Percentiles rank a stretch among this genome's conserved stretches.
These are phyloP conservation scores for Climacium dendroides DNA, from an alignment of 225 moss, liverwort and hornwort genomes.

Conservation along the genomic window DNA sequence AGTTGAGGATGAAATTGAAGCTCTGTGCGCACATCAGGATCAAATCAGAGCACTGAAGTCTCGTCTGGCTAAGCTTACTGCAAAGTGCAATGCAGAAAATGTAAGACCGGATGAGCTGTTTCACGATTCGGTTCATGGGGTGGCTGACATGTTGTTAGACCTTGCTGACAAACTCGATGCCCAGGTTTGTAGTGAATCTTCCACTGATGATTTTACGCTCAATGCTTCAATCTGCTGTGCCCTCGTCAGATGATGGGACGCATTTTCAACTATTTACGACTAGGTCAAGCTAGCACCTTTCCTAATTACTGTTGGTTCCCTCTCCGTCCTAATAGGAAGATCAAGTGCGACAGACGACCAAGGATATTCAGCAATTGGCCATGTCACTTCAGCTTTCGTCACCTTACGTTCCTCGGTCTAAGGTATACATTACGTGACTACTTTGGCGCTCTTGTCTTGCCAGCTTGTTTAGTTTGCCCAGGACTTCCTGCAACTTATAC, in stretches of 20 bases:
- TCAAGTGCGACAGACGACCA: conserved; percentile 45
- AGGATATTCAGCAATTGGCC: conserved; percentile 49
- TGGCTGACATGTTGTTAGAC: conserved; percentile 32
- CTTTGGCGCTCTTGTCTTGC: not conserved
- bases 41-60: conserved; percentile 54
- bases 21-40: conserved; percentile 50
- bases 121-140: conserved; percentile 16
- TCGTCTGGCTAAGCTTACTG: conserved; percentile 33
- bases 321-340: conserved; percentile 36
- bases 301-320: not conserved
- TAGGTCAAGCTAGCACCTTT: not conserved
- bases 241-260: not conserved
- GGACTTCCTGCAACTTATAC: not conserved
- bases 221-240: not conserved
- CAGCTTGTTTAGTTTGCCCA: not conserved
- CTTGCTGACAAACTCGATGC: conserved; percentile 44
- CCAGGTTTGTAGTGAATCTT: conserved; percentile 28
- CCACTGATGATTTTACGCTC: not conserved
- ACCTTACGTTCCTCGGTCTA: conserved; percentile 70
- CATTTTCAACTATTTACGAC: not conserved
- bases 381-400: conserved; percentile 66
- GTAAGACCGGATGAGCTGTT: not conserved
- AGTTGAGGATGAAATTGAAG: conserved; percentile 67
- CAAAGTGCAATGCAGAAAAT: conserved; percentile 15
- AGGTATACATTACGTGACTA: conserved; percentile 15